Evolutionary conservation across 345 rosid species (phyloP).

Genomic region (Luvunga scandens): DNA sequence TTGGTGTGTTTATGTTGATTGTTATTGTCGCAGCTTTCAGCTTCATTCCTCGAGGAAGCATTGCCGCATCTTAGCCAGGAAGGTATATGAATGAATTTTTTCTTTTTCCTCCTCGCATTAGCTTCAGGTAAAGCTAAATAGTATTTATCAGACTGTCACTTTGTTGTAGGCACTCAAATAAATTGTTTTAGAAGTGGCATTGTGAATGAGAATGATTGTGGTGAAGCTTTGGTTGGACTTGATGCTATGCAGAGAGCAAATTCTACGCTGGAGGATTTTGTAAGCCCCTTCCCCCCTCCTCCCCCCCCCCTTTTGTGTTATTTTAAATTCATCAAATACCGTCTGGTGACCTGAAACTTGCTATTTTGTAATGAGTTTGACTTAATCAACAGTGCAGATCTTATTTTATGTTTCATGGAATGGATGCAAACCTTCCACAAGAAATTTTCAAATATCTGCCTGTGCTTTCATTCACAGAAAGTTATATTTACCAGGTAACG

Average conservation of each 20-base stretch:
- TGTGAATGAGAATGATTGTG: slow-evolving; percentile 9
- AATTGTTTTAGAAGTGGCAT: slow-evolving; percentile 18
- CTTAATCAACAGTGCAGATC: slow-evolving; percentile 75
- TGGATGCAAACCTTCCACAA: slow-evolving; percentile 58
- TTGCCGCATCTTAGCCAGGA: slow-evolving; percentile 31
- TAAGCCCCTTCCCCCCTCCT: slow-evolving; percentile 25
- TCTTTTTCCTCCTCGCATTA: neutral
- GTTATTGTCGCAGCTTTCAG: slow-evolving; percentile 38
- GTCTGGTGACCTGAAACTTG: neutral
- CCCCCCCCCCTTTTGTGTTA: neutral
- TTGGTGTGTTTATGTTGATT: neutral
- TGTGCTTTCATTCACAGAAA: slow-evolving; percentile 69
- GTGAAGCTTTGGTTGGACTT: slow-evolving; percentile 54
- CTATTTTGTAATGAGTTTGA: neutral
- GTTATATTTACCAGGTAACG: slow-evolving; percentile 86
- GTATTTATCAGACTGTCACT: neutral
- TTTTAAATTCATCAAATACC: neutral
- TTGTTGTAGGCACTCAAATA: slow-evolving; percentile 18
- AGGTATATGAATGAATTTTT: neutral
- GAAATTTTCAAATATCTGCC: slow-evolving; percentile 67
- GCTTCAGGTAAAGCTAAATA: neutral
- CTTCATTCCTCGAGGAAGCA: slow-evolving; percentile 46
- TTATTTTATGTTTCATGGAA: slow-evolving; percentile 86
- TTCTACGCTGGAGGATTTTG: slow-evolving; percentile 92
- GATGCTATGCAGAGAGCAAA: slow-evolving; percentile 86